Evolutionary conservation across 352 stramenopile species (phyloP).

Genomic region (Phytopythium cucurbitacearum): DNA sequence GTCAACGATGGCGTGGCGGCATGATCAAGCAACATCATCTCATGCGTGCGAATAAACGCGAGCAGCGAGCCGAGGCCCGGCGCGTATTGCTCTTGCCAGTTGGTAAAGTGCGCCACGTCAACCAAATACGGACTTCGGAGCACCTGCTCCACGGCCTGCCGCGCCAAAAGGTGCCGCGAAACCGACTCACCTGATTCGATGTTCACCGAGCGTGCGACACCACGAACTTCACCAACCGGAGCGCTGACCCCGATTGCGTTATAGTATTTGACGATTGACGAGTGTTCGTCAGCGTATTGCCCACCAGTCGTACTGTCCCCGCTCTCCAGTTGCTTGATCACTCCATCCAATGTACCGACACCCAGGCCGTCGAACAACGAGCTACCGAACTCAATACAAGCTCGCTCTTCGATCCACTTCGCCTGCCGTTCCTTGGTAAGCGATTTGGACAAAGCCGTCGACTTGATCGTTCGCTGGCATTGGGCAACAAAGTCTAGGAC

Average conservation of each 20-base stretch:
- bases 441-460: conserved; percentile 15
- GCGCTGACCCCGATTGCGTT: conserved; percentile 25
- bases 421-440: conserved; percentile 23
- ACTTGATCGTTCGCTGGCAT: conserved; percentile 12
- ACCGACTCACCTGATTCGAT: conserved; percentile 41
- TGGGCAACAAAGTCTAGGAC: conserved; percentile 7
- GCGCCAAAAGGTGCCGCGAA: conserved; percentile 26
- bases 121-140: conserved; percentile 56
- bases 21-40: conserved; percentile 83
- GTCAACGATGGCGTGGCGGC: conserved; percentile 33
- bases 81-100: conserved; percentile 57
- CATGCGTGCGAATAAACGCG: conserved; percentile 73
- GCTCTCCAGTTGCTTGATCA: conserved; percentile 7
- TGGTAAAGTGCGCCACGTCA: conserved; percentile 48
- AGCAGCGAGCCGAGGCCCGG: conserved; percentile 54
- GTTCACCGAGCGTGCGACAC: background rate
- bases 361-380: conserved; percentile 12
- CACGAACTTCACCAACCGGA: conserved; percentile 5
- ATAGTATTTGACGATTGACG: conserved; percentile 31
- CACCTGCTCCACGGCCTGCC: conserved; percentile 43
- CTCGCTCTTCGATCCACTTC: conserved; percentile 24
- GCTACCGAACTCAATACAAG: conserved; percentile 22
- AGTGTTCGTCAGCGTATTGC: background rate
- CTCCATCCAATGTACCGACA: conserved; percentile 14
- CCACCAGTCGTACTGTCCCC: no score